Percentiles rank a stretch among this genome's conserved stretches.
Conservation (phyloP, 768 basidiomycete genomes). For the Rubroboletus satanas region DNA sequence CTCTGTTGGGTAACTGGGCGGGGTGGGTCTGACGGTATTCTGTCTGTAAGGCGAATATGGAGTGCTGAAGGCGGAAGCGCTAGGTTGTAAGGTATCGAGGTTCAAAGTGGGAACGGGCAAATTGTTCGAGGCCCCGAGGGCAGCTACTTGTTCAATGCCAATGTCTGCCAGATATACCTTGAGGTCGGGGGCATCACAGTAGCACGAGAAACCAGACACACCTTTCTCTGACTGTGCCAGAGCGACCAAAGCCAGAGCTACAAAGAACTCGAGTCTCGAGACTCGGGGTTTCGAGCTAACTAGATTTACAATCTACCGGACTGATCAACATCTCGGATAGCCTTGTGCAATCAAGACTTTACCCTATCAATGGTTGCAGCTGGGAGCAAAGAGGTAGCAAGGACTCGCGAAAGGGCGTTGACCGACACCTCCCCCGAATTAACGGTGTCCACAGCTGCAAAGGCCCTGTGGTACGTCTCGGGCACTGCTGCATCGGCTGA, state of each 20-base stretch:
- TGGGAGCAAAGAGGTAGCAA: constrained; percentile 73
- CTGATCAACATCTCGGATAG: constrained; percentile 3
- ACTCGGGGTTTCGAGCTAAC: constrained; percentile 79
- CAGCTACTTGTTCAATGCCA: constrained; percentile 78
- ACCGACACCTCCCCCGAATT: constrained; percentile 78
- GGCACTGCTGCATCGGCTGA: constrained; percentile 80
- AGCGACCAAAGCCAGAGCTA: constrained; percentile 83
- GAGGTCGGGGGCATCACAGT: not conserved
- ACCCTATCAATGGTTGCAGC: constrained; percentile 84
- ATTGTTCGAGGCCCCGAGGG: constrained; percentile 70
- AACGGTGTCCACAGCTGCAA: constrained; percentile 65
- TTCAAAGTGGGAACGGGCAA: constrained; percentile 73
- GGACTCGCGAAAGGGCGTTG: constrained; percentile 73
- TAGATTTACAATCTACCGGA: constrained; percentile 76
- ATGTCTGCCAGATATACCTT: constrained; percentile 46
- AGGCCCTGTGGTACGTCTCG: constrained; percentile 68
- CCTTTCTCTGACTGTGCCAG: constrained; percentile 82
- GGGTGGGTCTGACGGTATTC: constrained; percentile 41
- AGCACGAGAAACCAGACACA: constrained; percentile 26
- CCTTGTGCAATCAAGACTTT: not conserved
- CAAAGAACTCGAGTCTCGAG: constrained; percentile 87
- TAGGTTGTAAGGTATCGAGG: constrained; percentile 52
- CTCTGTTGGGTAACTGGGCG: constrained; percentile 54
- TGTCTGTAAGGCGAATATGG: constrained; percentile 42
- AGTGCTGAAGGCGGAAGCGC: constrained; percentile 48